A percentile compares a stretch with the other conserved stretches of the same genome.
These are phyloP conservation scores for Microdochium nivale DNA, from an alignment of 2,329 filamentous ascomycete species.

Conservation along the genomic window DNA sequence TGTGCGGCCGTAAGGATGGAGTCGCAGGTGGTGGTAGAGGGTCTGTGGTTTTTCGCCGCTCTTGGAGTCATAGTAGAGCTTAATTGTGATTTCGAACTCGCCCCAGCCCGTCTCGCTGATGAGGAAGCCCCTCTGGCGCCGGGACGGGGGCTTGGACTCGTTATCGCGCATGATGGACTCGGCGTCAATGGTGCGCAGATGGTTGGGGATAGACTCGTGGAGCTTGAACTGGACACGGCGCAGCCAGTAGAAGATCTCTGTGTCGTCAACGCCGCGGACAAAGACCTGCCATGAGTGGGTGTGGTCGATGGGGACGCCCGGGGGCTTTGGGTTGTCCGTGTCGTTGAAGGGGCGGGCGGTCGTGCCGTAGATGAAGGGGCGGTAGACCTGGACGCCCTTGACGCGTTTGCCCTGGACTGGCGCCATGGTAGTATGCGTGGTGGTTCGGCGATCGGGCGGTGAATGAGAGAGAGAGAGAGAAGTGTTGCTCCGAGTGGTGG, in stretches of 20 bases:
- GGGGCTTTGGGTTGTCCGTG: slow-evolving; percentile 66
- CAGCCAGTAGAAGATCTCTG: slow-evolving; percentile 90
- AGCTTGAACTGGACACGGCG: slow-evolving; percentile 97
- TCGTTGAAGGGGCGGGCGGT: slow-evolving; percentile 75
- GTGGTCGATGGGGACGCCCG: slow-evolving; percentile 75
- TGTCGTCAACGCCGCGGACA: slow-evolving; percentile 80
- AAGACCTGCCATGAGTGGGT: slow-evolving; percentile 97
- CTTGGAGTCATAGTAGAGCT: slow-evolving; percentile 85
- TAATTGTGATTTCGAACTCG: slow-evolving; percentile 93
- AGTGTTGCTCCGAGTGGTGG: slow-evolving; percentile 1
- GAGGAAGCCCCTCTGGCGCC: slow-evolving; percentile 53
- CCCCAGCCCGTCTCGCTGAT: slow-evolving; percentile 95
- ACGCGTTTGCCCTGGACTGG: slow-evolving; percentile 55
- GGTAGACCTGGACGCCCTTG: slow-evolving; percentile 55
- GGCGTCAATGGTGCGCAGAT: slow-evolving; percentile 58
- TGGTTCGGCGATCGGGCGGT: no score
- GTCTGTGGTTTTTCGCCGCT: slow-evolving; percentile 90
- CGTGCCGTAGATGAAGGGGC: slow-evolving; percentile 66
- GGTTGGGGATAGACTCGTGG: slow-evolving; percentile 92
- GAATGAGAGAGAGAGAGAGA: slow-evolving; percentile 2
- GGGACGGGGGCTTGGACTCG: slow-evolving; percentile 28
- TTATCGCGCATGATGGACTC: slow-evolving; percentile 21
- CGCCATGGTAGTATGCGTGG: slow-evolving; percentile 48
- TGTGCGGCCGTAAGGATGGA: slow-evolving; percentile 82
- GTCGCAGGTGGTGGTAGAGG: slow-evolving; percentile 83